Evolutionary conservation across 2,329 filamentous ascomycete species (phyloP), one percentile per base, ranked within the genome.

Genomic region (Fusarium tjaetaba): DNA sequence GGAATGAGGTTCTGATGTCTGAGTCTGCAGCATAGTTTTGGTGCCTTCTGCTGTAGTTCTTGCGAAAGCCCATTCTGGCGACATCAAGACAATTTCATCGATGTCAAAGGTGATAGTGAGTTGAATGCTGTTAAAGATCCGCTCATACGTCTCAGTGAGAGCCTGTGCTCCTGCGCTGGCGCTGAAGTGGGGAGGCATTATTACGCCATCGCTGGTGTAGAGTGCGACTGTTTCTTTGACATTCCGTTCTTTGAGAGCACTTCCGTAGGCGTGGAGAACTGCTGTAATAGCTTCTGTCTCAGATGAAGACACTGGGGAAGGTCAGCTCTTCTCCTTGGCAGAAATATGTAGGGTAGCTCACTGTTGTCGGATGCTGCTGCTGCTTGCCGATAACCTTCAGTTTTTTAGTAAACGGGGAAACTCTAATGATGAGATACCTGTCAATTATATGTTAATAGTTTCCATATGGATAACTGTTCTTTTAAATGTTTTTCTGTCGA

Each of bases 171-270:
- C 57, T 14, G 36, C 36, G n/a, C 57, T 61, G 11, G 57, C 45
- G 28, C 26, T 41, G 0, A 61, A 61, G 36, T 61, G 57, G 36
- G 57, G 57, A 20, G 57, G 57, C 46, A 61, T 41, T 39, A 61
- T 61, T 0, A 55, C 57, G 3, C 46, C 57, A 28, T 55, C 36
- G 3, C 7, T 22, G 1, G 58, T 55, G 0, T 61, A 61, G 46
- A 61, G 46, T 11, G 11, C 36, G 0, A 61, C 46, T 18, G 46
- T 61, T 6, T 55, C n/a, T 8, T 42, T 22, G 4, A 34, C 58
- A 18, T 55, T 42, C 1, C 58, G 18, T 1, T 32, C 24, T 30
- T 34, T 34, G 1, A 61, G 22, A 11, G 46, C 58, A 5, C 2
- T 7, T n/a, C 58, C 58, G 16, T 61, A 61, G 4, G 36, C 46